Base-by-base conservation (phyloP, 345 rosid species). In the Alliaria petiolata region DNA sequence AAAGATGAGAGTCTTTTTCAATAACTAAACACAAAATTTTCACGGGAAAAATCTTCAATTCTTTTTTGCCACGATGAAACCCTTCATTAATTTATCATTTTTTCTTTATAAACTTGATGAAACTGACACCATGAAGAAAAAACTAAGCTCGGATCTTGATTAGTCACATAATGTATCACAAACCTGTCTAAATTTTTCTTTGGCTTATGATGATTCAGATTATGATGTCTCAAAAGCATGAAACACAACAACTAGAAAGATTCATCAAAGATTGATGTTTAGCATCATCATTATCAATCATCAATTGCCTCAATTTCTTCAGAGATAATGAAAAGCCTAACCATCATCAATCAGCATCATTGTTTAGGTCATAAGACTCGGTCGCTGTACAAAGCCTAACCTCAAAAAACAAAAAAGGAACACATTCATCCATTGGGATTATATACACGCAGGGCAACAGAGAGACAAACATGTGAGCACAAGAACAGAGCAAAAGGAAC, bases 401-500 rank as follows among this genome's bases (percentile, higher is more conserved):
- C 19, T 43, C 13, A 28, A 28, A 28, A 8, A 72, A 63, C 39
- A 8, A 72, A 63, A 49, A 8, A 12, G 47, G 63, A 15, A 19
- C 17, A 56, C 44, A 17, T 38, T 46, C 59, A 58, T 40, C 28
- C 67, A 65, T 20, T 47, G 20, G 46, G 49, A 58, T 1, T 66
- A 74, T 74, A 50, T 74, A 74, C 72, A 74, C 45, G 58, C 49
- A 65, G 44, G 56, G 56, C 22, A 26, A 59, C 50, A 25, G 22
- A 59, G 73, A 57, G 65, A 49, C 30, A 28, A 60, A 58, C 72
- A 65, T 55, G 64, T 65, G 33, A 55, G 34, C 43, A 74, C 67
- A 74, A 30, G 36, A 58, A 47, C 53, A 49, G 61, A 64, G 58
- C 35, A 31, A 45, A 44, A 45, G 16, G 40, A 74, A 58, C 78